phyloP scores from a whole-genome alignment of 352 stramenopile genomes.

The Globisporangium iwayamae region DNA sequence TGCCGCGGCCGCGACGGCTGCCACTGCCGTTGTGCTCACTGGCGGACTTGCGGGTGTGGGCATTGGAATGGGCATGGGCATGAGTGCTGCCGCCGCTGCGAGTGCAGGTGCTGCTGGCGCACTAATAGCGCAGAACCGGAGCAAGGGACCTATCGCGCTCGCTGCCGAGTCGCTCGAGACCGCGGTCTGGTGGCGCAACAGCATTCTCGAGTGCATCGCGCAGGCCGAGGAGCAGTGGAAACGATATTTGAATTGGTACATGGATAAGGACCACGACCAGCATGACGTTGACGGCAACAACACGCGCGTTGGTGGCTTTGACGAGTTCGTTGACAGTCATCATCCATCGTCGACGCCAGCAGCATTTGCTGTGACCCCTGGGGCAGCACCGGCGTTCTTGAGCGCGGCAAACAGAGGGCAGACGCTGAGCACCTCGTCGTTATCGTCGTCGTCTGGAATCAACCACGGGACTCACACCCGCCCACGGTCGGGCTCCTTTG shows the following conservation, averaged over 20 bases:
- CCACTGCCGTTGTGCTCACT: slow-evolving; percentile 75
- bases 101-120: slow-evolving; percentile 67
- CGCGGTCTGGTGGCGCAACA: slow-evolving; percentile 83
- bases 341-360: not conserved
- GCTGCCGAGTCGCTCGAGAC: slow-evolving; percentile 81
- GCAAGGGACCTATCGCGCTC: slow-evolving; percentile 67
- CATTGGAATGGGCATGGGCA: slow-evolving; percentile 78
- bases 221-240: slow-evolving; percentile 86
- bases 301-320: not conserved
- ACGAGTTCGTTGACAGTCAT: slow-evolving; percentile 20
- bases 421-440: slow-evolving; percentile 16
- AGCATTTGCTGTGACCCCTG: not conserved
- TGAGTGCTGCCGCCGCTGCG: slow-evolving; percentile 70
- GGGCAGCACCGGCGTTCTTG: slow-evolving; percentile 7
- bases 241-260: slow-evolving; percentile 84
- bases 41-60: slow-evolving; percentile 72
- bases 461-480: slow-evolving; percentile 8
- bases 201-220: slow-evolving; percentile 79
- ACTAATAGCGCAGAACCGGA: slow-evolving; percentile 69
- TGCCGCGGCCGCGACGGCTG: slow-evolving; percentile 66
- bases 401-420: slow-evolving; percentile 3
- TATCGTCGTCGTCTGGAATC: slow-evolving; percentile 7
- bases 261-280: slow-evolving; percentile 66
- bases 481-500: slow-evolving; percentile 57
- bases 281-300: slow-evolving; percentile 14